Conservation (phyloP, 208 protist species). For the Wallacemonas rigidus region DNA sequence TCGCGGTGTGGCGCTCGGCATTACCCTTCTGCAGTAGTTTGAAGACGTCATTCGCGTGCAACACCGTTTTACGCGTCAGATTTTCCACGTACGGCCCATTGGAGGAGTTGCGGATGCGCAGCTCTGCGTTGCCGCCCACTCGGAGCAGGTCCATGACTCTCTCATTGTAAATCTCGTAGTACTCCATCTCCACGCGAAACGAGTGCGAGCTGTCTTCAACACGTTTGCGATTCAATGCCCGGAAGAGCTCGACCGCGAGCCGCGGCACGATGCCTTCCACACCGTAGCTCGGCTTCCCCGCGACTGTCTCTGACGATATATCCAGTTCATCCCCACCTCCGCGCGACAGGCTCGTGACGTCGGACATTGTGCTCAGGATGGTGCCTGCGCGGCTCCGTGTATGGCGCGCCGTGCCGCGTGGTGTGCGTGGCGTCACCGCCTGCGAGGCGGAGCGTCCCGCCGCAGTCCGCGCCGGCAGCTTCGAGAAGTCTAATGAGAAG, state of each 20-base stretch:
- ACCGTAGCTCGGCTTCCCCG: not conserved
- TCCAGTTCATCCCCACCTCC: not conserved
- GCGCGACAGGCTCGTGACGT: not conserved
- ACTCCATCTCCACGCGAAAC: conserved; percentile 78
- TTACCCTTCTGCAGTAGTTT: conserved; percentile 68
- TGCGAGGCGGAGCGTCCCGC: not conserved
- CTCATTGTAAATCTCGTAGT: conserved; percentile 94
- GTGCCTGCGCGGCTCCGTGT: conserved; percentile 14
- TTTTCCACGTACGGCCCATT: conserved; percentile 81
- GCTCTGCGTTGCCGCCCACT: conserved; percentile 34
- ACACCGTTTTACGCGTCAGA: conserved; percentile 56
- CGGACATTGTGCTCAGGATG: conserved; percentile 10
- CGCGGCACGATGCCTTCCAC: conserved; percentile 81
- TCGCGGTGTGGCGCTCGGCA: conserved; percentile 74
- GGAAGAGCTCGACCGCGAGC: conserved; percentile 67
- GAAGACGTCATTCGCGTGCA: conserved; percentile 59
- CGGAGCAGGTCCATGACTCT: conserved; percentile 83
- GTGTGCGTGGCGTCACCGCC: conserved; percentile 1
- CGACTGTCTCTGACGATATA: not conserved
- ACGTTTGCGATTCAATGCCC: conserved; percentile 46
- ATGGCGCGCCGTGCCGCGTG: not conserved
- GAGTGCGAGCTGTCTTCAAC: conserved; percentile 69
- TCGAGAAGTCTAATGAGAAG: conserved; percentile 12
- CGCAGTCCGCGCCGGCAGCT: not conserved
- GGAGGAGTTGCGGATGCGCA: conserved; percentile 69